Base-by-base conservation (phyloP, 176 grass and related monocot genomes). In the Musa troglodytarum region DNA sequence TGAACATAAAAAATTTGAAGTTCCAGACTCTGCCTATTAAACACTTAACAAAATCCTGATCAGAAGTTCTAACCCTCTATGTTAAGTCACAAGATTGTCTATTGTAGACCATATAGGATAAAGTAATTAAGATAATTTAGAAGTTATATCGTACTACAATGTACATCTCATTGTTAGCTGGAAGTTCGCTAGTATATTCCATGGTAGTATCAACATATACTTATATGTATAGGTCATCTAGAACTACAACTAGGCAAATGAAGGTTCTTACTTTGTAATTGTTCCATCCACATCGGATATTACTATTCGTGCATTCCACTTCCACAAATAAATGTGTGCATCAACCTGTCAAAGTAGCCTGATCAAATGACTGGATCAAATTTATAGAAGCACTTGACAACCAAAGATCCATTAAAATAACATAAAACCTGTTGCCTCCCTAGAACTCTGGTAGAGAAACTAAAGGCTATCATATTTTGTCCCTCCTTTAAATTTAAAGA, bases 281-380 rank as follows among this genome's bases (percentile, higher is more conserved):
- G 95, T 99, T 72, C 95, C 95, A 84, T 99, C 95, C n/a, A 99
- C 95, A 84, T 99, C 95, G 81, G 95, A 99, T 82, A 99, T 99
- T 23, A 99, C 95, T 74, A 99, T 99, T 83, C 92, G 85, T 64
- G 95, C 86, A 81, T 94, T 94, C 95, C 95, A 99, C 75, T 94
- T 94, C 95, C 90, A 99, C 70, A 99, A 79, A 54, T 99, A 99
- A 55, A 99, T 92, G 75, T 99, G 95, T 62, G 95, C 95, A 82
- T 99, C 95, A 75, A 99, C 96, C 96, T 99, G 83, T 77, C 51
- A 75, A 71, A 82, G 68, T 24, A 90, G 72, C 28, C 69, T 61
- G 82, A 58, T 81, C 84, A 58, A 88, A 24, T 79, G 62, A 23
- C 63, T 6, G 57, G 15, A 77, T 69, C 43, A 75, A 58, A 67